phyloP scores from a whole-genome alignment of 2,329 filamentous ascomycete species.

The Elsinoe australis region DNA sequence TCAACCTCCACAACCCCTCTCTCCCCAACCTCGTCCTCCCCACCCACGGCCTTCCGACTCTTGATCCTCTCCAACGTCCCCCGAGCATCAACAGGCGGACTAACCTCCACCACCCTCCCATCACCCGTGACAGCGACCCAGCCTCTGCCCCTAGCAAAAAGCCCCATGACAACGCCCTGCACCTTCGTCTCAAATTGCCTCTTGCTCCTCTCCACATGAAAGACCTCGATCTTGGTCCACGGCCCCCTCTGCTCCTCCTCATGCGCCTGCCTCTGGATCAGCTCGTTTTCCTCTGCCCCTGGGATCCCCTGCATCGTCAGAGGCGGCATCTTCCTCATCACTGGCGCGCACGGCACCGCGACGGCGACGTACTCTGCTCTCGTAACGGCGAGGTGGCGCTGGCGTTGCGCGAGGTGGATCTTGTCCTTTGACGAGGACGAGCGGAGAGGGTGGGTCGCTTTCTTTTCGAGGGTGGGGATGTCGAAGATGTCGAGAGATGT shows the following conservation, averaged over 20 bases:
- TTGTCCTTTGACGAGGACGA: slow-evolving; percentile 29
- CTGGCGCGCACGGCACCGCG: not conserved
- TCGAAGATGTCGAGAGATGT: slow-evolving; percentile 73
- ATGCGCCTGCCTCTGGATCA: too few relatives aligned
- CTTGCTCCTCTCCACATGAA: not conserved
- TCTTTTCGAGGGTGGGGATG: slow-evolving; percentile 67
- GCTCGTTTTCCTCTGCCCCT: not conserved
- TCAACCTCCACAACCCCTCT: slow-evolving; percentile 12
- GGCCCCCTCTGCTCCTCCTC: slow-evolving; percentile 30
- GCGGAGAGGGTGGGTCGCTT: slow-evolving; percentile 56
- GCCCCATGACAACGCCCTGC: slow-evolving; percentile 1
- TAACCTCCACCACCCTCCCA: not conserved
- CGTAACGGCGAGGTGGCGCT: slow-evolving; percentile 37
- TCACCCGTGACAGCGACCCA: not conserved
- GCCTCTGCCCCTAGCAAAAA: slow-evolving; percentile 2
- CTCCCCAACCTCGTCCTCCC: slow-evolving; percentile 1
- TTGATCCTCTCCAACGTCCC: slow-evolving; percentile 3
- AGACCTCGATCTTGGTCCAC: slow-evolving; percentile 16
- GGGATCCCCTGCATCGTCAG: not conserved
- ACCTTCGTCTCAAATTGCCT: slow-evolving; percentile 7
- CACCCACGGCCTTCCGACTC: not conserved
- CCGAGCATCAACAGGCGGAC: not conserved
- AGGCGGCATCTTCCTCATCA: slow-evolving; percentile 6
- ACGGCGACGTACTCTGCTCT: not conserved
- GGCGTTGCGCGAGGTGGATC: slow-evolving; percentile 60